These are phyloP conservation scores for Astrothelium macrocarpum DNA, from an alignment of 495 filamentous ascomycete genomes.

Conservation along the genomic window DNA sequence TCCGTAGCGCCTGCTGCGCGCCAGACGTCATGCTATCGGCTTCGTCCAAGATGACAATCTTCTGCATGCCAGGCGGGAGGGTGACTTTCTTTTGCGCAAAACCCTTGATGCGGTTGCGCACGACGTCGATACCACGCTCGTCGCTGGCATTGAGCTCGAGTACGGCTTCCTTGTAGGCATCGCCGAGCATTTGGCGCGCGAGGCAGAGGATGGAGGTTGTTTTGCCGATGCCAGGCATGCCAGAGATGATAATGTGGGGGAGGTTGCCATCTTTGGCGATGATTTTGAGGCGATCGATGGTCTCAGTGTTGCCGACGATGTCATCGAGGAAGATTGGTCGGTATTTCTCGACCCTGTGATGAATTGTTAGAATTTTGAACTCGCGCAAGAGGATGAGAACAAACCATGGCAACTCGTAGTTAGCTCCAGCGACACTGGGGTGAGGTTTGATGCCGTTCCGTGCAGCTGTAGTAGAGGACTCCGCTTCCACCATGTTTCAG, in stretches of 20 bases:
- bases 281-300: constrained; percentile 93
- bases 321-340: constrained; percentile 89
- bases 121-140: constrained; percentile 97
- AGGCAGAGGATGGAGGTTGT: constrained; percentile 93
- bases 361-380: constrained; percentile 11
- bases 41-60: constrained; percentile 95
- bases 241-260: constrained; percentile 98
- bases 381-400: constrained; percentile 16
- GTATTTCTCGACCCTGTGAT: constrained; percentile 92
- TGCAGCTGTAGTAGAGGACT: constrained; percentile 68
- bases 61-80: constrained; percentile 79
- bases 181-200: constrained; percentile 81
- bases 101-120: constrained; percentile 96
- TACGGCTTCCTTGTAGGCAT: constrained; percentile 95
- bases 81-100: constrained; percentile 99
- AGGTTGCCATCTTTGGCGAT: constrained; percentile 99
- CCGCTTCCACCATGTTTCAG: constrained; percentile 41
- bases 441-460: constrained; percentile 57
- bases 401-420: constrained; percentile 90
- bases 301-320: constrained; percentile 95
- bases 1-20: constrained; percentile 87
- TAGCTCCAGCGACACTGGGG: constrained; percentile 45
- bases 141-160: constrained; percentile 94
- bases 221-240: constrained; percentile 99
- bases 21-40: constrained; percentile 94